Percentiles rank a stretch among this genome's conserved stretches.
phyloP scores from a whole-genome alignment of 768 basidiomycete genomes.

The Boletus rufocinnamomeus region DNA sequence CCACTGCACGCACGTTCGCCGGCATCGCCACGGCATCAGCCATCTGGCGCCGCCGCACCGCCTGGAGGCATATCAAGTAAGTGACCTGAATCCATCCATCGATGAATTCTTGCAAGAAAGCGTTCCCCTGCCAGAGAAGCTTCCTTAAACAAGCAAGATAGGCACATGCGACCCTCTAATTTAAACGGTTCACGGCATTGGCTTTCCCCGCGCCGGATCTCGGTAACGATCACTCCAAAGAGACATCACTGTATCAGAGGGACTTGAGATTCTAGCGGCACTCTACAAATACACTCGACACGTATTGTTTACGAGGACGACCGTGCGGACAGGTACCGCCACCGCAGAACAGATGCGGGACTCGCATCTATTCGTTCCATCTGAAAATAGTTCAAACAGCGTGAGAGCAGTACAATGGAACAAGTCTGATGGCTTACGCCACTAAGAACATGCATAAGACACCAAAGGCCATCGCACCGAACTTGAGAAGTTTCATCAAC shows the following conservation, averaged over 20 bases:
- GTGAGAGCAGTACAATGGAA: slow-evolving; percentile 22
- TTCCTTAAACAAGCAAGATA: slow-evolving; percentile 12
- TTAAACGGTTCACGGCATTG: slow-evolving; percentile 33
- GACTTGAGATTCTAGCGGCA: neutral
- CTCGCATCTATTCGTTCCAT: slow-evolving; percentile 70
- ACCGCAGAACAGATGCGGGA: slow-evolving; percentile 11
- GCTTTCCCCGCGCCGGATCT: slow-evolving; percentile 9
- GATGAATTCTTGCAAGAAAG: slow-evolving; percentile 10
- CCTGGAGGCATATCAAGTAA: slow-evolving; percentile 33
- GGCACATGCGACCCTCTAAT: slow-evolving; percentile 23
- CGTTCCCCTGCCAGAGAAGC: slow-evolving; percentile 4
- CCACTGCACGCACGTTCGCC: slow-evolving; percentile 42
- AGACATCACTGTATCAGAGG: neutral
- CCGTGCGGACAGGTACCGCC: slow-evolving; percentile 3
- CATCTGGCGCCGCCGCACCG: slow-evolving; percentile 11
- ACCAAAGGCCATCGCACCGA: slow-evolving; percentile 88
- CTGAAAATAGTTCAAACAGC: slow-evolving; percentile 39
- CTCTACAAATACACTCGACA: slow-evolving; percentile 11
- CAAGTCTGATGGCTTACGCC: slow-evolving; percentile 61
- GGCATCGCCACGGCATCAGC: slow-evolving; percentile 29
- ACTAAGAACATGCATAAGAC: slow-evolving; percentile 91
- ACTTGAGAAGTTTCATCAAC: slow-evolving; percentile 49
- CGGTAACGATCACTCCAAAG: slow-evolving; percentile 10
- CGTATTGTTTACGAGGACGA: neutral
- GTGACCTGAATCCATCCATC: slow-evolving; percentile 20